phyloP scores from a whole-genome alignment of 192 early-diverging fungal genomes.

The Endogone sp. region DNA sequence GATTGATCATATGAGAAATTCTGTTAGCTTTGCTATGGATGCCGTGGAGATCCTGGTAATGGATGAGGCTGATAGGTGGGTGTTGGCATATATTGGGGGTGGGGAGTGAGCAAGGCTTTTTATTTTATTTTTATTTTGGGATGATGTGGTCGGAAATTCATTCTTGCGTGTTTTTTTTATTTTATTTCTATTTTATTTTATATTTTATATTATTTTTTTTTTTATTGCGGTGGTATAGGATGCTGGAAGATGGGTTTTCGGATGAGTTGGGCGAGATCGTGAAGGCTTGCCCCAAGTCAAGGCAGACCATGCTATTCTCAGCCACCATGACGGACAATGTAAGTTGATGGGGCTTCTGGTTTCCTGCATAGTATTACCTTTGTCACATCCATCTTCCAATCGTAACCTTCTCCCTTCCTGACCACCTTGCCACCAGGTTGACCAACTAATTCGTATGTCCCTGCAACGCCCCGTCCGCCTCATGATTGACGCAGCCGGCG shows the following conservation, averaged over 20 bases:
- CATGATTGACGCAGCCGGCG: constrained; percentile 81
- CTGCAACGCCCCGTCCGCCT: constrained; percentile 85
- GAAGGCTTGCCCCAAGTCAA: constrained; percentile 74
- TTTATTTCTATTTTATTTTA: constrained; percentile 1
- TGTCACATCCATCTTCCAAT: neutral
- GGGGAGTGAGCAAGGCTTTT: no score
- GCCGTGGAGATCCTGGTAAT: constrained; percentile 94
- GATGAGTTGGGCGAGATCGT: constrained; percentile 96
- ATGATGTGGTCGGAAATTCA: no score
- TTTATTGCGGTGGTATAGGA: constrained; percentile 36
- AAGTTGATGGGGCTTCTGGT: neutral
- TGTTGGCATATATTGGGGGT: neutral
- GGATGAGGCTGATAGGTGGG: constrained; percentile 94
- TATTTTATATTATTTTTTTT: neutral
- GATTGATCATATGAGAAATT: constrained; percentile 97
- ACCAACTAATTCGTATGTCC: constrained; percentile 92
- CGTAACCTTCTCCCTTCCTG: neutral
- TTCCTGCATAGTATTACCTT: no score
- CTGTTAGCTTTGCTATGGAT: constrained; percentile 81
- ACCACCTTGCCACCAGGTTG: no score
- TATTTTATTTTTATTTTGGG: constrained; percentile 3
- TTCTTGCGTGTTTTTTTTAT: neutral
- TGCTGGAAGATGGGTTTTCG: constrained; percentile 97
- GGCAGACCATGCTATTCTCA: constrained; percentile 99
- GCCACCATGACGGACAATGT: constrained; percentile 98